Conservation (phyloP, 768 basidiomycete genomes). For the Xerocomellus chrysenteron region DNA sequence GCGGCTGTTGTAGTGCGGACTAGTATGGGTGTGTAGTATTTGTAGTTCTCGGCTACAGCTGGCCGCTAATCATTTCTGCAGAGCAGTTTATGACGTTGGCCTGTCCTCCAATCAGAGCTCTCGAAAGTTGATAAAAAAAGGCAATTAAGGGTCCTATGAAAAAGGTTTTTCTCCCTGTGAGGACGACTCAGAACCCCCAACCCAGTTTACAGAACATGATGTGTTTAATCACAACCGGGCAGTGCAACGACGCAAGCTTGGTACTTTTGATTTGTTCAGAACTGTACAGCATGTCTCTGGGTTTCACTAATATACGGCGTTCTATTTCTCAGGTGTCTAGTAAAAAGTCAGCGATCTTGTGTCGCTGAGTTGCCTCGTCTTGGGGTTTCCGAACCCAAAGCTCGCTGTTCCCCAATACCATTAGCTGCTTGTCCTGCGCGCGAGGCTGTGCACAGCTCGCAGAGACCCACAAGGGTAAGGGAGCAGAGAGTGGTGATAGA, state of each 20-base stretch:
- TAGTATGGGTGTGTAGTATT: constrained; percentile 17
- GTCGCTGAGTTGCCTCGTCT: constrained; percentile 37
- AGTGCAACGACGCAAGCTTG: background rate
- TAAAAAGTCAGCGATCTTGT: constrained; percentile 39
- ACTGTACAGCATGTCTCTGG: background rate
- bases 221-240: no score
- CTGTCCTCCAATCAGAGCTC: no score
- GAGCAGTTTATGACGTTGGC: no score
- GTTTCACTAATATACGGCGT: background rate
- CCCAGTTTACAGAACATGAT: no score
- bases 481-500: constrained; percentile 15
- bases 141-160: no score
- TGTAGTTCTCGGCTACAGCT: constrained; percentile 33
- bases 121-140: no score
- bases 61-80: no score
- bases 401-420: constrained; percentile 21
- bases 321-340: constrained; percentile 25
- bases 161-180: no score
- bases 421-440: background rate
- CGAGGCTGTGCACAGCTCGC: background rate
- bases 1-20: background rate
- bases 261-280: background rate
- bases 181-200: no score
- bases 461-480: constrained; percentile 36
- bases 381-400: constrained; percentile 33